A percentile compares a stretch with the other conserved stretches of the same genome.
phyloP scores from a whole-genome alignment of 2,329 filamentous ascomycete genomes.

The Talaromyces albobiverticillius region DNA sequence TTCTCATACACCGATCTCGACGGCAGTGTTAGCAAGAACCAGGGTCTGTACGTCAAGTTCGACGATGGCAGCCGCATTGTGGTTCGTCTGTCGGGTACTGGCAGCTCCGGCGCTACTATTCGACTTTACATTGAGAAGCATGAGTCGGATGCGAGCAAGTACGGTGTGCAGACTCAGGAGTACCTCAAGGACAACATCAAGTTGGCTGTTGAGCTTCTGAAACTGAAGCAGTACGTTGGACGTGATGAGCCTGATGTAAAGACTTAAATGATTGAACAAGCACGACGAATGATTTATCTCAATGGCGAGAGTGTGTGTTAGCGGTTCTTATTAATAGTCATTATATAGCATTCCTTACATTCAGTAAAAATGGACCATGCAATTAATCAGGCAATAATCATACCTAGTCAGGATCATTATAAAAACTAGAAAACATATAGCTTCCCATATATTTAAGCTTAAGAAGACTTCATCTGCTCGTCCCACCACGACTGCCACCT shows the following conservation, averaged over 20 bases:
- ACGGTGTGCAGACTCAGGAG: constrained; percentile 69
- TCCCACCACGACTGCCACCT: constrained; percentile 77
- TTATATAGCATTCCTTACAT: constrained; percentile 2
- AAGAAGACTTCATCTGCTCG: constrained; percentile 45
- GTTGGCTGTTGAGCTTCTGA: constrained; percentile 78
- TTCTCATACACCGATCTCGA: constrained; percentile 99
- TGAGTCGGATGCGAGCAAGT: constrained; percentile 71
- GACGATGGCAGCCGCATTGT: constrained; percentile 93
- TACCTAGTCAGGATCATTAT: no score
- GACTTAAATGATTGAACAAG: constrained; percentile 62
- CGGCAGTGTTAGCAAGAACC: constrained; percentile 90
- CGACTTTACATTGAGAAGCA: constrained; percentile 97
- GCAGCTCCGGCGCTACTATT: constrained; percentile 92
- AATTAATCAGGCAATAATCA: no score
- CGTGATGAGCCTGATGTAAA: constrained; percentile 93
- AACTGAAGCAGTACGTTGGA: constrained; percentile 91
- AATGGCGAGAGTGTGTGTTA: constrained; percentile 2
- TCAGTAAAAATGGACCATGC: constrained; percentile 1
- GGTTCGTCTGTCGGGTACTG: constrained; percentile 90
- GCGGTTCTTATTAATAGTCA: not conserved
- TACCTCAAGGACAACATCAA: constrained; percentile 89
- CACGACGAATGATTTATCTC: constrained; percentile 5
- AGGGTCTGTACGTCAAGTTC: constrained; percentile 93
- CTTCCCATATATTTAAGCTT: no score
- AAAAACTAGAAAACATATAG: not conserved